These are phyloP conservation scores for Lasiosphaeria ovina DNA, from an alignment of 495 filamentous ascomycete genomes.

Conservation along the genomic window DNA sequence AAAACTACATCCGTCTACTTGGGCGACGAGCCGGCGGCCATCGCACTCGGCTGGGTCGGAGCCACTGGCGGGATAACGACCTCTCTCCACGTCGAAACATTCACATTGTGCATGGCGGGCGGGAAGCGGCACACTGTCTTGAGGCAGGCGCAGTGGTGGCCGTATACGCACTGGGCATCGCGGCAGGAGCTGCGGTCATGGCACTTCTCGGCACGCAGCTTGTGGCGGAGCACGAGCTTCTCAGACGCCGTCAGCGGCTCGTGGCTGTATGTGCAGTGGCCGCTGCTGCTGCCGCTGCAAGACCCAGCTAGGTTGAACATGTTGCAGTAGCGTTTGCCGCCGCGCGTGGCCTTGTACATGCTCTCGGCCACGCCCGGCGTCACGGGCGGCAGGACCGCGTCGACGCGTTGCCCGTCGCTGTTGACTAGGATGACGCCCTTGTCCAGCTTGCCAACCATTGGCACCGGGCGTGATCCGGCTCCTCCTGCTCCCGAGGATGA, in stretches of 20 bases:
- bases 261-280: slow-evolving; percentile 37
- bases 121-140: slow-evolving; percentile 9
- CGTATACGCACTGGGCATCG: slow-evolving; percentile 42
- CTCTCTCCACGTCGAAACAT: slow-evolving; percentile 13
- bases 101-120: slow-evolving; percentile 8
- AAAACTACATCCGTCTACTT: too few relatives aligned
- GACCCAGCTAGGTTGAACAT: slow-evolving; percentile 41
- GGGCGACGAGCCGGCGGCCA: too few relatives aligned
- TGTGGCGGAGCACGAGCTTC: slow-evolving; percentile 39
- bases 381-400: slow-evolving; percentile 25
- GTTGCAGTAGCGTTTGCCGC: slow-evolving; percentile 43
- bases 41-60: too few relatives aligned
- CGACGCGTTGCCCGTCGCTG: slow-evolving; percentile 43
- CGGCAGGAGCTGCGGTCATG: slow-evolving; percentile 35
- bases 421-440: slow-evolving; percentile 38
- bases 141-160: slow-evolving; percentile 39
- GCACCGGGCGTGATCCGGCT: too few relatives aligned
- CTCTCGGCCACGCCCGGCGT: slow-evolving; percentile 3
- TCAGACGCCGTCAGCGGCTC: slow-evolving; percentile 33
- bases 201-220: slow-evolving; percentile 31
- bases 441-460: slow-evolving; percentile 20
- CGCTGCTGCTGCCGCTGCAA: slow-evolving; percentile 41
- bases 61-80: background rate
- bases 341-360: slow-evolving; percentile 27
- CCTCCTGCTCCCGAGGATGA: too few relatives aligned